Evolutionary conservation across 83 land plant genomes (phyloP).

Genomic region (Thuja plicata): DNA sequence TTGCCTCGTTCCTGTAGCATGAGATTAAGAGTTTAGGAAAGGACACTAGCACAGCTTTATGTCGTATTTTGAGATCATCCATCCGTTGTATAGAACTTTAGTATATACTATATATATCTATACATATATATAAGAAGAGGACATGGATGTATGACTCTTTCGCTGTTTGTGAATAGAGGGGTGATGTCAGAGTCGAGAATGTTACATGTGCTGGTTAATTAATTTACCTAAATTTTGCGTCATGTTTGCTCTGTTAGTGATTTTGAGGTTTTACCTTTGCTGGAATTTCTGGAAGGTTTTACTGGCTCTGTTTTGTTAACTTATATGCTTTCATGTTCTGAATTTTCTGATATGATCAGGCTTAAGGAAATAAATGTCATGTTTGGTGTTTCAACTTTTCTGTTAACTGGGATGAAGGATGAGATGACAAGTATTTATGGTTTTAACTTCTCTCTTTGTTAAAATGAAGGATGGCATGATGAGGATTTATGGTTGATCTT

Average conservation of each 20-base stretch:
- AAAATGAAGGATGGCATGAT: not conserved
- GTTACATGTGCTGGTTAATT: not conserved
- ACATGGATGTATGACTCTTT: constrained; percentile 6
- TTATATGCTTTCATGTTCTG: constrained; percentile 5
- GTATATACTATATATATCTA: constrained; percentile 8
- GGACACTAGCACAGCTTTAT: not conserved
- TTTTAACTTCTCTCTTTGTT: not conserved
- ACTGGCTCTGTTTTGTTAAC: not conserved
- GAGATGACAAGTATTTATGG: not conserved
- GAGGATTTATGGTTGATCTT: not conserved
- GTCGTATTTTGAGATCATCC: constrained; percentile 1
- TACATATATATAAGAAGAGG: not conserved
- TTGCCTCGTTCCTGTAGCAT: constrained; percentile 64
- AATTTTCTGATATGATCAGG: not conserved
- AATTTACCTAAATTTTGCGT: not conserved
- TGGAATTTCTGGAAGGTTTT: not conserved
- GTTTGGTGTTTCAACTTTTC: not conserved
- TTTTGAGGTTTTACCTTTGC: not conserved
- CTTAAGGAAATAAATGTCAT: not conserved
- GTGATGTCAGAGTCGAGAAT: not conserved
- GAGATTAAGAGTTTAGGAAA: constrained; percentile 38
- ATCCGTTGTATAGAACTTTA: constrained; percentile 16
- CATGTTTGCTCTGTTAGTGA: not conserved
- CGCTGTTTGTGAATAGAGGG: constrained; percentile 9
- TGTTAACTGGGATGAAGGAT: not conserved